Percentiles rank a stretch among this genome's conserved stretches.
Conservation (phyloP, 495 filamentous ascomycete genomes). For the Xylaria nigripes region DNA sequence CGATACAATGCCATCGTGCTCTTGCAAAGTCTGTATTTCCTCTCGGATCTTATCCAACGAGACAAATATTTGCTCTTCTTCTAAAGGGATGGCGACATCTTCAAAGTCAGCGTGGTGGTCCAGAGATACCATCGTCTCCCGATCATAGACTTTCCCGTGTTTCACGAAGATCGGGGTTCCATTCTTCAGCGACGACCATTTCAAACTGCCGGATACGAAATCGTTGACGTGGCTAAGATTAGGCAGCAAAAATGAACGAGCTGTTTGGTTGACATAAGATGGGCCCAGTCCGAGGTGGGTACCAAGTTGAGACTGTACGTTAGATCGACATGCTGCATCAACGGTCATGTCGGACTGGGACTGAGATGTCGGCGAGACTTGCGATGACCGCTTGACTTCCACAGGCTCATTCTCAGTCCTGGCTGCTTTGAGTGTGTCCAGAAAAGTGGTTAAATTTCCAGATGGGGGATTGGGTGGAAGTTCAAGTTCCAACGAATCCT, state of each 20-base stretch:
- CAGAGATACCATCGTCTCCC: slow-evolving; percentile 18
- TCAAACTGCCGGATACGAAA: slow-evolving; percentile 38
- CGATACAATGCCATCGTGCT: slow-evolving; percentile 42
- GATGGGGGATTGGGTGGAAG: slow-evolving; percentile 9
- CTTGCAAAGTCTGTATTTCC: slow-evolving; percentile 40
- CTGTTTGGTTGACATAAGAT: slow-evolving; percentile 27
- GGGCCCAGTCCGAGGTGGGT: slow-evolving; percentile 1
- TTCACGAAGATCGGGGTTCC: slow-evolving; percentile 42
- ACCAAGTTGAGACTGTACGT: slow-evolving; percentile 9
- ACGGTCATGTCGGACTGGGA: slow-evolving; percentile 6
- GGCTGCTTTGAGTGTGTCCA: slow-evolving; percentile 23
- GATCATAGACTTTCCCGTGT: slow-evolving; percentile 28
- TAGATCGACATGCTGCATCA: slow-evolving; percentile 12
- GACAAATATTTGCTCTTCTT: slow-evolving; percentile 44
- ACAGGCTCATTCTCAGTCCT: slow-evolving; percentile 18
- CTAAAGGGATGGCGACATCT: slow-evolving; percentile 31
- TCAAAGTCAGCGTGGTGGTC: slow-evolving; percentile 34
- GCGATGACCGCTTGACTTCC: slow-evolving; percentile 14
- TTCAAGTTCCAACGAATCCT: slow-evolving; percentile 10
- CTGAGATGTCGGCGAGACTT: slow-evolving; percentile 18
- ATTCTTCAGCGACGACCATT: slow-evolving; percentile 36
- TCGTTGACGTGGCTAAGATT: slow-evolving; percentile 39
- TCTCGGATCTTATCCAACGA: slow-evolving; percentile 49
- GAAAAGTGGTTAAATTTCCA: slow-evolving; percentile 22
- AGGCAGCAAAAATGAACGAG: slow-evolving; percentile 39